These are phyloP conservation scores for Chaetomiaceae sp. DNA, from an alignment of 2,329 filamentous ascomycete species.

Conservation along the genomic window DNA sequence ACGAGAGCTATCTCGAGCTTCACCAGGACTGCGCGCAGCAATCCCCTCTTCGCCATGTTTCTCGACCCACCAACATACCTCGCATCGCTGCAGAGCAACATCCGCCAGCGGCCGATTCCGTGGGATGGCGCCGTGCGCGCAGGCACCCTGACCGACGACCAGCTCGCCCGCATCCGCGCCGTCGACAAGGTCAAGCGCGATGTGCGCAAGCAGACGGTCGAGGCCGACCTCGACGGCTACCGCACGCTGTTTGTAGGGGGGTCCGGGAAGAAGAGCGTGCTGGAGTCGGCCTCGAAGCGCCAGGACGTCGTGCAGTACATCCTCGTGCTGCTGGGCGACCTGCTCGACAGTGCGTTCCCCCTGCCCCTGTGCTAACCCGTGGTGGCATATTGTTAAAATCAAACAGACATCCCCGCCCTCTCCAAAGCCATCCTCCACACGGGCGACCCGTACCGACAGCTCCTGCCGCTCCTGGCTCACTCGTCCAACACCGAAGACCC, in stretches of 20 bases:
- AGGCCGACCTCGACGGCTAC: conserved; percentile 75
- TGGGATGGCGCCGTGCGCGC: conserved; percentile 96
- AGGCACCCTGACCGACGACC: conserved; percentile 87
- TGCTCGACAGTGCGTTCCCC: conserved; percentile 68
- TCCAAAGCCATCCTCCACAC: conserved; percentile 71
- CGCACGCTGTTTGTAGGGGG: conserved; percentile 73
- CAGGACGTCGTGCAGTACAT: conserved; percentile 93
- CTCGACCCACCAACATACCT: conserved; percentile 87
- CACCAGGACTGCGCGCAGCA: neutral
- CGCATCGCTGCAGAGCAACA: conserved; percentile 88
- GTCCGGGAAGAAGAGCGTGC: conserved; percentile 63
- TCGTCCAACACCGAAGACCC: conserved; percentile 70
- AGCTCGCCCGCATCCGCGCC: conserved; percentile 91
- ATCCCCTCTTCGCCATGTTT: conserved; percentile 58
- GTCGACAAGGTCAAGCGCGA: conserved; percentile 96
- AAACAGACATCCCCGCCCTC: conserved; percentile 77
- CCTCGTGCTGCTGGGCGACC: conserved; percentile 79
- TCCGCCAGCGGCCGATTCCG: conserved; percentile 88
- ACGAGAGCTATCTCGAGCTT: conserved; percentile 1
- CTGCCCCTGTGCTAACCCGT: too few species aligned
- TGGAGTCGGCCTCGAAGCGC: conserved; percentile 80
- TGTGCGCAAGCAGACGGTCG: conserved; percentile 76
- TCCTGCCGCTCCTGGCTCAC: conserved; percentile 77
- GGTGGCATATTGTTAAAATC: too few species aligned
- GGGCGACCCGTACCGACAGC: conserved; percentile 72